Base-by-base conservation (phyloP, 176 grass and related monocot species). In the Melocanna baccifera region DNA sequence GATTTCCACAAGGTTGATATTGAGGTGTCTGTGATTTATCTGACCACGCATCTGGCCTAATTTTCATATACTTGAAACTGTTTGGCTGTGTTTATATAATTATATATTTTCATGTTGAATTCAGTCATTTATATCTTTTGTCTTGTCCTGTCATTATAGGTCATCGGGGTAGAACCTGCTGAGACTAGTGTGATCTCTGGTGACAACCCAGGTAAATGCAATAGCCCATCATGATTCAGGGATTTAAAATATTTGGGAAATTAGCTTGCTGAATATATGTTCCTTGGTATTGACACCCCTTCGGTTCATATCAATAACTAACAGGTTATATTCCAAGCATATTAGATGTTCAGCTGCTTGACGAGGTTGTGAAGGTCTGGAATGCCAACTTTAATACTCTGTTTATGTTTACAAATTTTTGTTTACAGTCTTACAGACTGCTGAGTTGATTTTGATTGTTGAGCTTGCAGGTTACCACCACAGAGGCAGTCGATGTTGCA, bases 161-260 rank as follows among this genome's bases (percentile, higher is more conserved):
- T 99, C 67, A 91, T 96, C 74, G 96, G 96, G 78, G 93, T 95
- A 78, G 96, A 99, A 83, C 96, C 96, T 85, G 93, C 93, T 81
- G 96, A 99, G 87, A 91, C 87, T 79, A 99, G 87, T 91, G 85
- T 91, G 58, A 91, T 99, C 53, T 95, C 93, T 81, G 96, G 93
- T 56, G 87, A 93, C 12, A 93, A 72, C 14, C 89, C 96, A 82
- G 93, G 96, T 93, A 88, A 87, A 80, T 86, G 55, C 20, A 25
- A 53, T 77, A 79, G 22, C 29, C 66, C 57, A 47, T 79, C 67
- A n/a, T 45, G 69, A 69, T 69, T 59, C 13, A 67, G 12, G n/a
- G 79, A 74, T 61, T 78, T 4, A 62, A 63, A 53, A 62, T 84
- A 73, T 68, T 42, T 7, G 30, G 41, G 34, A 76, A 14, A 69